Evolutionary conservation across 2,329 filamentous ascomycete species (phyloP).

Genomic region (Fusarium sp.): DNA sequence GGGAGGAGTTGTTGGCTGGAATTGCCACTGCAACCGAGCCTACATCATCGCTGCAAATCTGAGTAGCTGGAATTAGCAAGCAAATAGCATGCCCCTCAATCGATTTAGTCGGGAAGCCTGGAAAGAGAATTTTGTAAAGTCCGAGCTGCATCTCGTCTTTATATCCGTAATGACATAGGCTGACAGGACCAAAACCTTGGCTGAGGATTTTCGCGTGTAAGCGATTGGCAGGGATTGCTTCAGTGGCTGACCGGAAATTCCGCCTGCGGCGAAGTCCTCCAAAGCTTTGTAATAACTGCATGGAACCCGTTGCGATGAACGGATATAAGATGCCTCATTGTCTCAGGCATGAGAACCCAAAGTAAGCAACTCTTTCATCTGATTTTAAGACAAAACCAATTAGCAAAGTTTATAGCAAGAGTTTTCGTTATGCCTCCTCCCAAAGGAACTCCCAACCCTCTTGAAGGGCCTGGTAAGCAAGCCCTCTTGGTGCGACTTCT

Average conservation of each 20-base stretch:
- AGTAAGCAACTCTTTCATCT: not conserved
- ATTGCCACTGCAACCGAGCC: not conserved
- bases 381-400: too few relatives aligned
- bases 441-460: slow-evolving; percentile 9
- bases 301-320: rapidly evolving
- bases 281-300: not conserved
- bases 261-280: not conserved
- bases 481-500: rapidly evolving
- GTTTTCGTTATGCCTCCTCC: slow-evolving; percentile 7
- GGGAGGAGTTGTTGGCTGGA: slow-evolving; percentile 10
- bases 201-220: not conserved
- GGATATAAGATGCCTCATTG: not conserved
- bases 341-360: not conserved
- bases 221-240: not conserved
- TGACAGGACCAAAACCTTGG: not conserved
- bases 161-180: not conserved
- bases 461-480: slow-evolving; percentile 13
- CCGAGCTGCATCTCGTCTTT: not conserved
- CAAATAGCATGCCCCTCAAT: not conserved
- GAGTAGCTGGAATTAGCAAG: not conserved
- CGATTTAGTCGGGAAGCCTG: not conserved
- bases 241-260: slow-evolving; percentile 3
- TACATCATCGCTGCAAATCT: not conserved
- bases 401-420: too few relatives aligned
- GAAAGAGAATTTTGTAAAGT: not conserved